Base-by-base conservation (phyloP, 306 rosid genomes). In the Quercus ilex region DNA sequence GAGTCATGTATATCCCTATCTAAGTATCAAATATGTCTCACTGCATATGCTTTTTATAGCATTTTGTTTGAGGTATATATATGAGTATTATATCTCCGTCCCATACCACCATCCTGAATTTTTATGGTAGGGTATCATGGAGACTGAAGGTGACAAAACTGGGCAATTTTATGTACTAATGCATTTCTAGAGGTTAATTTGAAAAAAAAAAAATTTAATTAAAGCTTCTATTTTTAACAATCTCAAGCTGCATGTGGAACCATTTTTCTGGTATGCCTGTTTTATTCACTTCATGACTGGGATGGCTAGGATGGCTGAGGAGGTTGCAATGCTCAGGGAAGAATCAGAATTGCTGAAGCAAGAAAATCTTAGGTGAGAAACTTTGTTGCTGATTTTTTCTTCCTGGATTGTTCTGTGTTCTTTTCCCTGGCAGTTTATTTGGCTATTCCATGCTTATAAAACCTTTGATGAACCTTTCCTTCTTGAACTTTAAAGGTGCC, bases 281-380 rank as follows among this genome's bases (percentile, higher is more conserved):
- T 20, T 12, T 30, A 28, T 5, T 63, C 63, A n/a, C 35, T 35
- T 68, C n/a, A 68, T 35, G 26, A 20, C 77, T 87, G 83, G 56
- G 33, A 53, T 83, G 85, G 26, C 53, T 88, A 95, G 99, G 87
- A 93, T 91, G 94, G 88, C 87, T 67, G 91, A 80, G 83, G 99
- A 93, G 83, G 85, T 81, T 86, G 85, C 74, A 4, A 89, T 78
- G 83, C 93, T 93, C 43, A 85, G 86, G 80, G 98, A 91, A 78
- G 98, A 93, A 82, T 85, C 84, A 23, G 96, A 89, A 65, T 69
- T 73, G 70, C 85, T 84, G 59, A 88, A 83, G 90, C 86, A 89
- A 83, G 94, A 93, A 79, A 74, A 75, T 2, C 55, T 59, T 23
- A 79, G 96, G 98, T 95, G 79, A 80, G 84, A 78, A 68, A 71